Conservation (phyloP, 306 rosid species). For the Quercus cerris region DNA sequence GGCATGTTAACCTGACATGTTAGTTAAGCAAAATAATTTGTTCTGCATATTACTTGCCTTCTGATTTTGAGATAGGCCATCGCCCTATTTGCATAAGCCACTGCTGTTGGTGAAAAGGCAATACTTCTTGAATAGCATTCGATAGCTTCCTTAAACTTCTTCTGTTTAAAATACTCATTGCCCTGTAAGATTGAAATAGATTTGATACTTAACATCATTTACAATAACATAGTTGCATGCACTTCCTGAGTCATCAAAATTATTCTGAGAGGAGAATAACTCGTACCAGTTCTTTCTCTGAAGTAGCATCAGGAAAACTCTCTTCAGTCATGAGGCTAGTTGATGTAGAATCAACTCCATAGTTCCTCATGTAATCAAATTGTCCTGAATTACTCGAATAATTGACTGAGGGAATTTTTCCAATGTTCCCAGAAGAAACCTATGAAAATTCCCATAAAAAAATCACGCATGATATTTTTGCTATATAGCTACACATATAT, state of each 20-base stretch:
- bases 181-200: constrained; percentile 53
- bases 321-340: constrained; percentile 56
- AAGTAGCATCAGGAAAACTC: constrained; percentile 66
- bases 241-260: not conserved
- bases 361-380: constrained; percentile 45
- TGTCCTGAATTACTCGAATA: constrained; percentile 32
- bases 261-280: not conserved
- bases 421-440: constrained; percentile 36
- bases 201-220: constrained; percentile 12
- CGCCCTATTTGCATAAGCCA: constrained; percentile 94
- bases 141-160: constrained; percentile 85
- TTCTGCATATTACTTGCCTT: constrained; percentile 44
- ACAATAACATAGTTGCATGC: not conserved
- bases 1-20: not conserved
- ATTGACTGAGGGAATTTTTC: constrained; percentile 30
- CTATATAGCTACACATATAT: not conserved
- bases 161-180: constrained; percentile 89
- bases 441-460: constrained; percentile 21
- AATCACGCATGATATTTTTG: constrained; percentile 4
- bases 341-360: constrained; percentile 33
- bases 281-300: constrained; percentile 85
- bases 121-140: constrained; percentile 94
- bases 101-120: constrained; percentile 86
- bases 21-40: not conserved
- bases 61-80: constrained; percentile 84